A percentile compares a stretch with the other conserved stretches of the same genome.
These are phyloP conservation scores for Pseudozyma flocculosa DNA, from an alignment of 1,284 basidiomycete genomes.

Conservation along the genomic window DNA sequence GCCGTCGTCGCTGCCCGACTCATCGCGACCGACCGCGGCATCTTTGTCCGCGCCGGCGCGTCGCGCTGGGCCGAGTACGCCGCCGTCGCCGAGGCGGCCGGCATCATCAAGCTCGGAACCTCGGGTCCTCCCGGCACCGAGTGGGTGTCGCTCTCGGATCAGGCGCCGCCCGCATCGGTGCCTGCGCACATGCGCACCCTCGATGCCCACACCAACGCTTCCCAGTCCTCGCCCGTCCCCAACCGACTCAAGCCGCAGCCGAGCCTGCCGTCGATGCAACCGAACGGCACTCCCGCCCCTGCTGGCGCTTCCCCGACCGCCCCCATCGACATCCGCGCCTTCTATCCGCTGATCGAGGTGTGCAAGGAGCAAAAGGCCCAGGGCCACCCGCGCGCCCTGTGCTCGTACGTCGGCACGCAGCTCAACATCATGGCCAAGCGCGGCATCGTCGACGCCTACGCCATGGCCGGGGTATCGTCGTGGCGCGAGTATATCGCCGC, in stretches of 20 bases:
- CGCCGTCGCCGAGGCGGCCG: conserved; percentile 45
- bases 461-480: conserved; percentile 23
- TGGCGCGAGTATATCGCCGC: conserved; percentile 42
- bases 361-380: conserved; percentile 33
- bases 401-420: conserved; percentile 19
- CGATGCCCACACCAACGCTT: not conserved
- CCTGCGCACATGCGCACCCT: not conserved
- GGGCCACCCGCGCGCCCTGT: conserved; percentile 17
- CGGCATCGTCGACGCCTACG: conserved; percentile 32
- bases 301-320: too few species aligned
- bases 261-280: not conserved
- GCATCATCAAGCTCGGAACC: conserved; percentile 38
- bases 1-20: conserved; percentile 33
- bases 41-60: conserved; percentile 43
- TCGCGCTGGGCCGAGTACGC: conserved; percentile 44
- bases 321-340: conserved; percentile 11
- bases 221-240: not conserved
- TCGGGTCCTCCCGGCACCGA: conserved; percentile 31
- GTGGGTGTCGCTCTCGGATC: conserved; percentile 40
- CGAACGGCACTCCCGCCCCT: too few species aligned
- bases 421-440: conserved; percentile 17
- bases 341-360: conserved; percentile 38
- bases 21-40: conserved; percentile 16
- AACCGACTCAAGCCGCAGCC: conserved; percentile 4
- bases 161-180: not conserved